Base-by-base conservation (phyloP, 1,284 basidiomycete genomes). In the Cryptococcus sp. region DNA sequence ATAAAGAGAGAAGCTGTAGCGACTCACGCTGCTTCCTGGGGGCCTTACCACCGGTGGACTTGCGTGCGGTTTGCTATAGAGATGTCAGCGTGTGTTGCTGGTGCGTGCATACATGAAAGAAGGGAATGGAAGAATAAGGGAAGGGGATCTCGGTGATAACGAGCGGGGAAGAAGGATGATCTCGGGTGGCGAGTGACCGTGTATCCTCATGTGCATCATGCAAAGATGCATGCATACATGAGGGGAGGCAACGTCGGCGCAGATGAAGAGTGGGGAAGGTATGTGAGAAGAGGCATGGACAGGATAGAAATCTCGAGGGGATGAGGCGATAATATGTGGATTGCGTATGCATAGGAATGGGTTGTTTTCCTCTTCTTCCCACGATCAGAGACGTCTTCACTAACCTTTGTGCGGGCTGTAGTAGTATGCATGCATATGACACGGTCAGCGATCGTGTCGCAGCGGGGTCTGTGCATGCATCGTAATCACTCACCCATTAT, bases 11-110 rank as follows among this genome's bases (percentile, higher is more conserved):
- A 19, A 47, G 40, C 27, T 23, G 38, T 17, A 56, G 47, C 23
- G 40, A 72, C 75, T 71, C 59, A 78, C 76, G 81, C 73, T 83
- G 82, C 80, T 83, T 83, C 62, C 82, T 74, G 57, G 82, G 82
- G 40, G 81, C 82, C 73, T 83, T 83, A 65, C 80, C 81, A 77
- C 84, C 84, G 68, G 84, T 85, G 50, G 84, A 85, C 78, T 85
- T 85, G 70, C 85, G 83, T 61, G 85, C 85, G 71, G 85, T 86
- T 82, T 86, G 85, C 84, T 82, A 71, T 40, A 54, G 58, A 42
- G 59, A 39, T 22, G 52, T 58, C 51, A 56, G 57, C 54, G 25
- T 41, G 38, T 43, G 30, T 50, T n/a, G 22, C 20, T 4, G 38
- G 20, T 47, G 46, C 5, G 50, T 1, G 35, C n/a, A 46, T 22